Evolutionary conservation across 2,329 filamentous ascomycete species (phyloP), one percentile per base, ranked within the genome.

Genomic region (Aspergillus flavus): DNA sequence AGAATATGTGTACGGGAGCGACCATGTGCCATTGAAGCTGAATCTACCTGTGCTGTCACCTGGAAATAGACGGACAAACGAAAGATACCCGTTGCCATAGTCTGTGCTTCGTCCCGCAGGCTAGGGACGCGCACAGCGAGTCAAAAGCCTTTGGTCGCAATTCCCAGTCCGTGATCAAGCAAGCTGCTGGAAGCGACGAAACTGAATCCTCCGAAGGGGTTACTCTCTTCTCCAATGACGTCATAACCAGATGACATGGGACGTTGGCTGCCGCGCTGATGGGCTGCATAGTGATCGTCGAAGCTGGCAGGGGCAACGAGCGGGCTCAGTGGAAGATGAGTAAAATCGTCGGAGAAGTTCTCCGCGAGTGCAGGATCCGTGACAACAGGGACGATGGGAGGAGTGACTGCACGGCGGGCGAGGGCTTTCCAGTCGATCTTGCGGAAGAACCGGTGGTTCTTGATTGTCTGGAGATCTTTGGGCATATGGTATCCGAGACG

Each of bases 331-430:
- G 92, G 87, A 66, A 97, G 79, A 61, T 91, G 89, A 0, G 94
- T 99, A 76, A 99, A 99, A 75, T 97, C 93, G n/a, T 84, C 83
- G 0, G 91, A 87, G 79, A 99, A 99, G 80, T 99, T 99, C 85
- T 99, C 96, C 0, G 95, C 95, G 53, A 97, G 84, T 76, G 96
- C 94, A 0, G 95, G 95, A 73, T 99, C 93, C 0, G 95, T 98
- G 73, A 99, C 94, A 72, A 98, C 85, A 19, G 95, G 95, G 75
- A 91, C 88, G 71, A 99, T 98, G 0, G 95, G 95, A 1, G 95
- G 91, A 70, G 92, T 90, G 54, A 97, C 70, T 78, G 97, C 92
- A 41, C 94, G 87, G 32, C 87, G 88, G 66, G 91, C 93, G 16
- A 99, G 86, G 71, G 89, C 90, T 79, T 89, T 90, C 95, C 95